phyloP scores from a whole-genome alignment of 768 basidiomycete genomes.

The Pleurotus cornucopiae region DNA sequence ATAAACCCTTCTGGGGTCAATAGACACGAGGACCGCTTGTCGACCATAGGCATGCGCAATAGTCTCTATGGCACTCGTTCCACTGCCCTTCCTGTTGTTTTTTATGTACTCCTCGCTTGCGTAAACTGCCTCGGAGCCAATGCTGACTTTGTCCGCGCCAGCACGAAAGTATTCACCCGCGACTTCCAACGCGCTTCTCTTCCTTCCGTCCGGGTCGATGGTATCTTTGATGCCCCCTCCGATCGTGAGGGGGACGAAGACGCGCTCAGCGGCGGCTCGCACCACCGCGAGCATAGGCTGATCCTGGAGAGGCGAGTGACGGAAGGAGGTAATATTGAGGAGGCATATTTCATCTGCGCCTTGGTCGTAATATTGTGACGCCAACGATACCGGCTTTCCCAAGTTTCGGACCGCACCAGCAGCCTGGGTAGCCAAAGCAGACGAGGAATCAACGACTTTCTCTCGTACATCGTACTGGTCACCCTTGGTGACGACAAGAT shows the following conservation, averaged over 20 bases:
- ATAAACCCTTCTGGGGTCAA: constrained; percentile 88
- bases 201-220: constrained; percentile 91
- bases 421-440: constrained; percentile 27
- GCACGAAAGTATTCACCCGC: constrained; percentile 95
- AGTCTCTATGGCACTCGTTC: constrained; percentile 86
- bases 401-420: constrained; percentile 90
- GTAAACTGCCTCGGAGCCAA: constrained; percentile 93
- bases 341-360: constrained; percentile 97
- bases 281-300: constrained; percentile 99
- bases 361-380: constrained; percentile 76
- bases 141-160: constrained; percentile 98
- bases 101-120: constrained; percentile 81
- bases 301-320: constrained; percentile 89
- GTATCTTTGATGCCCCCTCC: constrained; percentile 98
- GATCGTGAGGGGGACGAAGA: constrained; percentile 97
- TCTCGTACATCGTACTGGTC: constrained; percentile 99
- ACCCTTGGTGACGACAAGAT: constrained; percentile 98
- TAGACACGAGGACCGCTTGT: constrained; percentile 97
- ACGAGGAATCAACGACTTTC: constrained; percentile 33
- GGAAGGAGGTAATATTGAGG: constrained; percentile 99
- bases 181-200: constrained; percentile 84
- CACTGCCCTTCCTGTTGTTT: constrained; percentile 44
- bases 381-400: constrained; percentile 93
- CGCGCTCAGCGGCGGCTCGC: constrained; percentile 78
- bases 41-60: constrained; percentile 87